phyloP scores from a whole-genome alignment of 2,329 filamentous ascomycete genomes.

The Phialemoniopsis sp. region DNA sequence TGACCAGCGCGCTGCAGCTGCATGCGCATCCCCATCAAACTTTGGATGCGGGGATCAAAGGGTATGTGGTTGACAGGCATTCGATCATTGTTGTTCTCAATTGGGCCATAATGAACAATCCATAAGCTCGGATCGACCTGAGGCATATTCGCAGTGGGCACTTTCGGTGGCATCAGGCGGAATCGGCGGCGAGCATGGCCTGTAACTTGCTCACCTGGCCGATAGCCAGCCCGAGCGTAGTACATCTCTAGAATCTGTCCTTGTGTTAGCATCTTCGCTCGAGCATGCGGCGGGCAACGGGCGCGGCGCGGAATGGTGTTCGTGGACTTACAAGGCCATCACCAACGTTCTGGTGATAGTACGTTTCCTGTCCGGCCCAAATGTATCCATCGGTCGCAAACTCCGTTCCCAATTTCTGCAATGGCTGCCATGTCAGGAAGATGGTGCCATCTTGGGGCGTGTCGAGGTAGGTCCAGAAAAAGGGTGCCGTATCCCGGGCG shows the following conservation, averaged over 20 bases:
- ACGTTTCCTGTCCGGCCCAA: constrained; percentile 79
- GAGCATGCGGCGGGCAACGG: not conserved
- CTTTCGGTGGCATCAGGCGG: constrained; percentile 70
- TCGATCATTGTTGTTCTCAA: constrained; percentile 68
- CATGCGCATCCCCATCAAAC: constrained; percentile 55
- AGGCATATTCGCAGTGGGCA: constrained; percentile 59
- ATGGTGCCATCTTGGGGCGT: constrained; percentile 77
- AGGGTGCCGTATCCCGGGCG: constrained; percentile 76
- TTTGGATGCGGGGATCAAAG: constrained; percentile 56
- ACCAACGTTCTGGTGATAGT: constrained; percentile 69
- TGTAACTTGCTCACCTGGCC: constrained; percentile 65
- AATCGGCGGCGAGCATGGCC: constrained; percentile 81
- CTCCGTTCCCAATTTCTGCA: constrained; percentile 63
- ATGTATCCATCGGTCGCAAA: constrained; percentile 91
- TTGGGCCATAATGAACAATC: constrained; percentile 84
- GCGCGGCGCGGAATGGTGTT: not conserved
- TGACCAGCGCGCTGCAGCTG: constrained; percentile 73
- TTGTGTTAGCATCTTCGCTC: constrained; percentile 1
- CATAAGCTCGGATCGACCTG: constrained; percentile 78
- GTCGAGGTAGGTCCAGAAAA: constrained; percentile 92
- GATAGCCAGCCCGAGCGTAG: constrained; percentile 76
- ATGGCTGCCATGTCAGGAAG: constrained; percentile 84
- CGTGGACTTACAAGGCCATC: constrained; percentile 47
- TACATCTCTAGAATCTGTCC: constrained; percentile 84
- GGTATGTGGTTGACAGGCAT: constrained; percentile 66